Evolutionary conservation across 2,329 filamentous ascomycete genomes (phyloP).

Genomic region (Alternaria rosae): DNA sequence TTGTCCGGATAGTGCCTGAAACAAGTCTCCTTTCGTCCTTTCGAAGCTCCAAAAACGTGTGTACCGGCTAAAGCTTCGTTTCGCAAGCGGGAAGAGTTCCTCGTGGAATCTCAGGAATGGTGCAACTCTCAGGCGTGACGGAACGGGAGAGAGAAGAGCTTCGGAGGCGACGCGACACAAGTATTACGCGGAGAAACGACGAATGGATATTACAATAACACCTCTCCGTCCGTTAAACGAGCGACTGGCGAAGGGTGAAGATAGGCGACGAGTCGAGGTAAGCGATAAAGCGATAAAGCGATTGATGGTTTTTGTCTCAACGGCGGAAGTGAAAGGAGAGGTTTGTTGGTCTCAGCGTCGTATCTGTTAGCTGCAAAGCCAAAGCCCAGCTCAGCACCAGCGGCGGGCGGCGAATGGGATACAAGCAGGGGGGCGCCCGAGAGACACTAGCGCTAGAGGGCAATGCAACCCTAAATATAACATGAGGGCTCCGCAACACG

Average conservation of each 20-base stretch:
- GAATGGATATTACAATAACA: constrained; percentile 4
- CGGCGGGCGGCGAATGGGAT: constrained; percentile 7
- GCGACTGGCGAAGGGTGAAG: constrained; percentile 43
- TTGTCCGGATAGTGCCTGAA: constrained; percentile 8
- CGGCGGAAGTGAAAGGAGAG: constrained; percentile 15
- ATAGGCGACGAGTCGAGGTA: constrained; percentile 14
- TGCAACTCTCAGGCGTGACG: constrained; percentile 29
- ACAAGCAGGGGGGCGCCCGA: constrained; percentile 3
- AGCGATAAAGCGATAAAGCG: constrained; percentile 24
- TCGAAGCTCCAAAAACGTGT: background rate
- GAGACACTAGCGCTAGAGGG: constrained; percentile 2
- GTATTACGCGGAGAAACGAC: constrained; percentile 20
- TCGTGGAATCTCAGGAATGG: constrained; percentile 24
- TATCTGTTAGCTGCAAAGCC: background rate
- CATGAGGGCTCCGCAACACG: constrained; percentile 15
- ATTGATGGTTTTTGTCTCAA: constrained; percentile 6
- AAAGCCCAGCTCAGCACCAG: background rate
- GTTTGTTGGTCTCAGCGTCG: constrained; percentile 10
- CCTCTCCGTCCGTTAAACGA: constrained; percentile 43
- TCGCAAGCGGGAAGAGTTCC: constrained; percentile 14
- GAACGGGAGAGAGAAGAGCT: constrained; percentile 29
- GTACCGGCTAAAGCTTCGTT: constrained; percentile 17
- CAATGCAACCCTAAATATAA: constrained; percentile 17
- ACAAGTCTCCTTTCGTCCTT: background rate
- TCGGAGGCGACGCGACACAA: constrained; percentile 23